These are phyloP conservation scores for Fusarium acutatum DNA, from an alignment of 2,329 filamentous ascomycete genomes.

Conservation along the genomic window DNA sequence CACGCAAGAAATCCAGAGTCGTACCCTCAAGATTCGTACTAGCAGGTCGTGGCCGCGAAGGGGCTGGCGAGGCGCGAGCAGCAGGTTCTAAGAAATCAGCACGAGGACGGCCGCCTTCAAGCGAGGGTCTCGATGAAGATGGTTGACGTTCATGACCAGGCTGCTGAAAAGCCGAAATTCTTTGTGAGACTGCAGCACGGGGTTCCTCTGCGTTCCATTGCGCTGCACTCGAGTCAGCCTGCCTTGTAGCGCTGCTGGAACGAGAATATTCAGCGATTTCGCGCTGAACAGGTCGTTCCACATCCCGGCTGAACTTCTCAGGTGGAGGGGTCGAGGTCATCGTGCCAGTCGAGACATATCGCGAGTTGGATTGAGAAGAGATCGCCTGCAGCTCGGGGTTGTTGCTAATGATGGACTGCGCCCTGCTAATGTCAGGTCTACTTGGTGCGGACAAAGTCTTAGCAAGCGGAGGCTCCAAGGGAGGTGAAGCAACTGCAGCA, in stretches of 20 bases:
- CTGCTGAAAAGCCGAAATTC: conserved; percentile 40
- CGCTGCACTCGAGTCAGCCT: conserved; percentile 27
- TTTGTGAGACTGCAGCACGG: conserved; percentile 24
- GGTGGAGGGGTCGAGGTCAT: conserved; percentile 74
- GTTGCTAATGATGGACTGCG: conserved; percentile 70
- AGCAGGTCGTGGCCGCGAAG: conserved; percentile 71
- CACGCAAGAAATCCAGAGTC: conserved; percentile 78
- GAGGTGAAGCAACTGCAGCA: conserved; percentile 35
- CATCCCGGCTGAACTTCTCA: conserved; percentile 48
- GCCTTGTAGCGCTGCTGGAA: conserved; percentile 42
- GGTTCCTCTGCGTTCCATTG: conserved; percentile 32
- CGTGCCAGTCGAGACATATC: conserved; percentile 71
- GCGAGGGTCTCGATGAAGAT: conserved; percentile 38
- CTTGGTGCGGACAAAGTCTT: conserved; percentile 52
- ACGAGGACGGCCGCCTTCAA: conserved; percentile 41
- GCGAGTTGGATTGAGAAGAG: conserved; percentile 53
- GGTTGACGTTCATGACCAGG: conserved; percentile 40
- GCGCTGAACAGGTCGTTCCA: conserved; percentile 26
- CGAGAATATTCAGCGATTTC: conserved; percentile 38
- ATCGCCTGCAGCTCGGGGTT: conserved; percentile 70
- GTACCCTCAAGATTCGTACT: conserved; percentile 87
- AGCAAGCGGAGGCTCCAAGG: conserved; percentile 45
- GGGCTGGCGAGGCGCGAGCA: conserved; percentile 45
- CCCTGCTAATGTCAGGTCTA: conserved; percentile 63
- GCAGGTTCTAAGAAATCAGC: conserved; percentile 38